These are phyloP conservation scores for Cymodocea nodosa DNA, from an alignment of 116 monocot genomes.

Conservation along the genomic window DNA sequence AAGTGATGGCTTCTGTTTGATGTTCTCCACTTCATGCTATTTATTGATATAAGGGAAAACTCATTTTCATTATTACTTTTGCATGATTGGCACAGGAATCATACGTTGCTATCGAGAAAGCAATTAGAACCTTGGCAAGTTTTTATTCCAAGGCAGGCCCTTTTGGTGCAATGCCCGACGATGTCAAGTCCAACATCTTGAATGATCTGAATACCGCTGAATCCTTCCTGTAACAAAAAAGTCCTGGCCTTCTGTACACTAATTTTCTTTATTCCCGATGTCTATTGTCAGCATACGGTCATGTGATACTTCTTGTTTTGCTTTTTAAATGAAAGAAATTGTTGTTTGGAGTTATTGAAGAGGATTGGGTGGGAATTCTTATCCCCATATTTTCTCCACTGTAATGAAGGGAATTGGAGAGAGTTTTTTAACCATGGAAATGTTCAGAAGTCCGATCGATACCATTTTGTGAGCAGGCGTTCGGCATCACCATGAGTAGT, in stretches of 20 bases:
- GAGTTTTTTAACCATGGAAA: no score
- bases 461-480: no score
- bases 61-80: neutral
- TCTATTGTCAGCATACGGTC: neutral
- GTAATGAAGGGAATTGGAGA: no score
- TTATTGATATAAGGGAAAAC: neutral
- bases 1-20: no score
- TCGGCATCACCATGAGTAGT: no score
- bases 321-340: no score
- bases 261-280: neutral
- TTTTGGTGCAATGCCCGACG: slow-evolving; percentile 53
- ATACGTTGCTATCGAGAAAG: slow-evolving; percentile 74
- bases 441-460: no score
- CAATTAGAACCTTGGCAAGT: slow-evolving; percentile 66
- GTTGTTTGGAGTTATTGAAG: no score
- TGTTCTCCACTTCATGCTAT: no score
- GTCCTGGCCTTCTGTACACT: neutral
- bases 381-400: no score
- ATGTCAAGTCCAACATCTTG: slow-evolving; percentile 55
- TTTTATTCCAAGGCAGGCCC: slow-evolving; percentile 94
- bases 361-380: no score
- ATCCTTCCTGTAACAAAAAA: slow-evolving; percentile 27
- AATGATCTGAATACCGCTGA: slow-evolving; percentile 68
- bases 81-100: slow-evolving; percentile 41
- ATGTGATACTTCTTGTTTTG: neutral